Base-by-base conservation (phyloP, 768 basidiomycete genomes). In the Rubroboletus pulcherrimus region DNA sequence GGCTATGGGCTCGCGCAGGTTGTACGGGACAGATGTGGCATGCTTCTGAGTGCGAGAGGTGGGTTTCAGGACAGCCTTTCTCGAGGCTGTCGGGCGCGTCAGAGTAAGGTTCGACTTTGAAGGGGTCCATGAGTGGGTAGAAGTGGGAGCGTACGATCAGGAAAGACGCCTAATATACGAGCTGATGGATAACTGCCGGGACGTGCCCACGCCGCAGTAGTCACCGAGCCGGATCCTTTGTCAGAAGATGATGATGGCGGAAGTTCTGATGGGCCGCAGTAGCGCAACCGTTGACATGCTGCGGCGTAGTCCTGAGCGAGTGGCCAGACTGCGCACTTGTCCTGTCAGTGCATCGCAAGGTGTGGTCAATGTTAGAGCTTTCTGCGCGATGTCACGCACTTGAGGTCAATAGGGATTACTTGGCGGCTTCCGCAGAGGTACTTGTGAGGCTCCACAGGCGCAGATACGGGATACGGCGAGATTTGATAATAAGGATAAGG, bases 41-140 rank as follows among this genome's bases (percentile, higher is more conserved):
- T 14, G 29, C 7, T 11, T 51, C 57, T n/a, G 53, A 3, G 35
- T 42, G 34, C 39, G 54, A 41, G 19, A 58, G 50, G 24, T 57
- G 39, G 15, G 14, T 9, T n/a, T 52, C 44, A 40, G 54, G 39
- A 37, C 10, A 33, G 6, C 63, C 66, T 30, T 69, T 66, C 55
- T 70, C 67, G 19, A 63, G 56, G 33, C 31, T 49, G 37, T 47
- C 37, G 4, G 54, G 35, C 10, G 7, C 19, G 2, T 59, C 54
- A 54, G 57, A 38, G 43, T 56, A 47, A 7, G 49, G 15, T 12
- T 38, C 53, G n/a, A 30, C 33, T 43, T 58, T 63, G 49, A 30
- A 3, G 4, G 55, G 34, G 24, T 58, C 56, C 66, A 68, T 67
- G 61, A 4, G n/a, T 41, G 8, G 8, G 33, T 21, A 33, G 17